Base-by-base conservation (phyloP, 202 grass and related monocot species). In the Schoenoplectus triqueter region DNA sequence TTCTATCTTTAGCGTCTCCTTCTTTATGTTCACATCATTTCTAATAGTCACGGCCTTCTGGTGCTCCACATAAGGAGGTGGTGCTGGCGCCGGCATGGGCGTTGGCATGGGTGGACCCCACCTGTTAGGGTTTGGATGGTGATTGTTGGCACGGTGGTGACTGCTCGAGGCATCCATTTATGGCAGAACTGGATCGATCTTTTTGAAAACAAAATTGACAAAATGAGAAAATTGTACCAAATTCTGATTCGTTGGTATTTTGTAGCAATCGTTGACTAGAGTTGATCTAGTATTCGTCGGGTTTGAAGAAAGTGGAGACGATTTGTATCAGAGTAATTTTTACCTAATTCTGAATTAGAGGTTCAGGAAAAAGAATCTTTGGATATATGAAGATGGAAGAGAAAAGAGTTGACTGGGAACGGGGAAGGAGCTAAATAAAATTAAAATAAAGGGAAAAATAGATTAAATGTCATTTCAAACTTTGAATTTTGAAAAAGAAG, bases 21-120 rank as follows among this genome's bases (percentile, higher is more conserved):
- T 97, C 89, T 92, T 97, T 68, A 97, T 88, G 80, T 97, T 97
- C 57, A 97, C 80, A 64, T 97, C 95, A 51, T 97, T 97, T 64
- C 95, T 91, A 59, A 97, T 97, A 64, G 95, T 97, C n/a, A 94
- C 89, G 0, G 92, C 94, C 92, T 94, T 94, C 86, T 97, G 94
- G 86, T 94, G 94, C 89, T 97, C 94, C 54, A 97, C 92, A 51
- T 92, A 97, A 1, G 94, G 92, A 85, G 89, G 87, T 68, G 92
- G 17, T 84, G 74, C 1, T 66, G 85, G 87, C 66, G 90, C 10
- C 88, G 90, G 77, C 87, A 94, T 44, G 10, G 39, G 64, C 21
- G 17, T 79, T 88, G 85, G 15, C 87, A 92, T 40, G 81, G 65
- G 72, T 86, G 89, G 49, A 78, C 81, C 90, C 87, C 86, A 64